A percentile compares a stretch with the other conserved stretches of the same genome.
Conservation (phyloP, 2,329 filamentous ascomycete species). For the Exutisphaerella laricina region DNA sequence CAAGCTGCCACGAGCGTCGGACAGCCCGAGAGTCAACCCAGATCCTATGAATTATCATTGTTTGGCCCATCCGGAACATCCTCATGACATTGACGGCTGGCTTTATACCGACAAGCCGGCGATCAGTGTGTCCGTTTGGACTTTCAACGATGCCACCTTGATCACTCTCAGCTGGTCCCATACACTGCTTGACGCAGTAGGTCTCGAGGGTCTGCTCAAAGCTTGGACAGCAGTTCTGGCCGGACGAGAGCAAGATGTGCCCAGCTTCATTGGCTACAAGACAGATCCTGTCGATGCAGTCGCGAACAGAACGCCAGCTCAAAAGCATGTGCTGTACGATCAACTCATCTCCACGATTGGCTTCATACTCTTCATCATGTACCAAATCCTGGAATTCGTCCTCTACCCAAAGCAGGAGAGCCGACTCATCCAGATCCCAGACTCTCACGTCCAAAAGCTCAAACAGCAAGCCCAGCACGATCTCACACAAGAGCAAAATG, state of each 20-base stretch:
- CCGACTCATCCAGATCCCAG: conserved; percentile 9
- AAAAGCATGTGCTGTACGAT: conserved; percentile 17
- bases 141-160: conserved; percentile 26
- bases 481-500: conserved; percentile 8
- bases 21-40: conserved; percentile 5
- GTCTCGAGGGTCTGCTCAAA: conserved; percentile 16
- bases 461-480: conserved; percentile 15
- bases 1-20: conserved; percentile 2
- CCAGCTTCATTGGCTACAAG: conserved; percentile 18
- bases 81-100: conserved; percentile 10
- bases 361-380: conserved; percentile 14
- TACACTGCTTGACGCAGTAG: conserved; percentile 24
- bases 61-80: conserved; percentile 7
- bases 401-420: conserved; percentile 3
- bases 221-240: conserved; percentile 26
- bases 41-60: conserved; percentile 4
- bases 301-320: conserved; percentile 13
- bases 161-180: conserved; percentile 27
- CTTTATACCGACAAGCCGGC: conserved; percentile 19
- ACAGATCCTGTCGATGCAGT: conserved; percentile 21
- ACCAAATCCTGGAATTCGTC: conserved; percentile 7
- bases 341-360: conserved; percentile 4
- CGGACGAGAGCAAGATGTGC: conserved; percentile 21
- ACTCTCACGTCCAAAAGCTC: conserved; percentile 18
- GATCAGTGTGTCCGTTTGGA: conserved; percentile 15